These are phyloP conservation scores for Lactarius akahatsu DNA, from an alignment of 768 basidiomycete species.

Conservation along the genomic window DNA sequence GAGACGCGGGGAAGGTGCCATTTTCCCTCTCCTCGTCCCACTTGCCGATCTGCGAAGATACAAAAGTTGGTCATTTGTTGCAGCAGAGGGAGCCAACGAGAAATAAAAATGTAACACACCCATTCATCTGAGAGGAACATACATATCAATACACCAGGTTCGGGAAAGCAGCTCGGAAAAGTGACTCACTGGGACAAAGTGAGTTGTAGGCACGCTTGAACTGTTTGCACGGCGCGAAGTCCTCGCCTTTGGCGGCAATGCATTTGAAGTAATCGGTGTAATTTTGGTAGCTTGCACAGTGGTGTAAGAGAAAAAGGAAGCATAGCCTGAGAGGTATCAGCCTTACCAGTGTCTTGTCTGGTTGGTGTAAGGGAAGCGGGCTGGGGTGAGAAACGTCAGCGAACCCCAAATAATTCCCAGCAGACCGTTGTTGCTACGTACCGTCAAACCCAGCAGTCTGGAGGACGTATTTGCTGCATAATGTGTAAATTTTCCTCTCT, in stretches of 20 bases:
- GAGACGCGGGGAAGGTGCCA: constrained; percentile 88
- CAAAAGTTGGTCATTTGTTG: background rate
- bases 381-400: constrained; percentile 40
- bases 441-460: constrained; percentile 97
- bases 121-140: constrained; percentile 70
- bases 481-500: constrained; percentile 27
- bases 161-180: background rate
- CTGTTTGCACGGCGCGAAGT: constrained; percentile 97
- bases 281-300: constrained; percentile 75
- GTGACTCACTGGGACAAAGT: constrained; percentile 89
- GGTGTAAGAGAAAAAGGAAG: constrained; percentile 5
- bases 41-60: constrained; percentile 62
- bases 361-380: constrained; percentile 88
- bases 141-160: constrained; percentile 20
- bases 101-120: constrained; percentile 47
- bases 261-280: constrained; percentile 99
- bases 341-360: constrained; percentile 93
- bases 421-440: constrained; percentile 36
- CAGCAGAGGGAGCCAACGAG: background rate
- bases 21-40: constrained; percentile 96
- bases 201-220: constrained; percentile 96
- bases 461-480: constrained; percentile 74
- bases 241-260: constrained; percentile 94
- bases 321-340: constrained; percentile 28
- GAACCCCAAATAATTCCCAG: constrained; percentile 8